Conservation (phyloP, 192 early-diverging fungal genomes). For the Backusella australiensis region DNA sequence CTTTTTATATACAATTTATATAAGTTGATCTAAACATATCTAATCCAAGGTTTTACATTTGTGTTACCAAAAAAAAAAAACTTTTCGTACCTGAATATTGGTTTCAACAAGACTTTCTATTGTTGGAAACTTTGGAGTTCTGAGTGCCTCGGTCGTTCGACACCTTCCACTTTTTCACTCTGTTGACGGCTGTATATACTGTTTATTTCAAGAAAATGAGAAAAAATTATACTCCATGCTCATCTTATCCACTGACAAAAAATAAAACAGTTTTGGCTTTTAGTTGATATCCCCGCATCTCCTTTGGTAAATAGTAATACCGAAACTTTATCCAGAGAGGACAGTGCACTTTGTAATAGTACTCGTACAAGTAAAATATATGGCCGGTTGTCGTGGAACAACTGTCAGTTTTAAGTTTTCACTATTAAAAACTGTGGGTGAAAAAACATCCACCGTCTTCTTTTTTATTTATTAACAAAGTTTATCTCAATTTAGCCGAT, state of each 20-base stretch:
- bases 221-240: background rate
- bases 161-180: background rate
- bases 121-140: background rate
- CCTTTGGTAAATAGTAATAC: background rate
- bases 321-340: constrained; percentile 3
- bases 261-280: background rate
- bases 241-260: background rate
- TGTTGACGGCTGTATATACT: background rate
- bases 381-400: background rate
- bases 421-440: background rate
- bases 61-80: background rate
- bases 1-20: background rate
- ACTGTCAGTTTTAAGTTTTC: background rate
- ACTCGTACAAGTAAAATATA: background rate
- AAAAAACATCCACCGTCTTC: background rate
- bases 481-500: constrained; percentile 1
- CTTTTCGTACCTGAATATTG: background rate
- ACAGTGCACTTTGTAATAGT: background rate
- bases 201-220: no score
- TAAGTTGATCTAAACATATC: background rate
- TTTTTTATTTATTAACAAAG: background rate
- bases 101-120: background rate
- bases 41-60: background rate
- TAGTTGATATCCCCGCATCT: background rate
- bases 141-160: background rate